phyloP scores from a whole-genome alignment of 495 filamentous ascomycete species.

The Daldinia bambusicola region DNA sequence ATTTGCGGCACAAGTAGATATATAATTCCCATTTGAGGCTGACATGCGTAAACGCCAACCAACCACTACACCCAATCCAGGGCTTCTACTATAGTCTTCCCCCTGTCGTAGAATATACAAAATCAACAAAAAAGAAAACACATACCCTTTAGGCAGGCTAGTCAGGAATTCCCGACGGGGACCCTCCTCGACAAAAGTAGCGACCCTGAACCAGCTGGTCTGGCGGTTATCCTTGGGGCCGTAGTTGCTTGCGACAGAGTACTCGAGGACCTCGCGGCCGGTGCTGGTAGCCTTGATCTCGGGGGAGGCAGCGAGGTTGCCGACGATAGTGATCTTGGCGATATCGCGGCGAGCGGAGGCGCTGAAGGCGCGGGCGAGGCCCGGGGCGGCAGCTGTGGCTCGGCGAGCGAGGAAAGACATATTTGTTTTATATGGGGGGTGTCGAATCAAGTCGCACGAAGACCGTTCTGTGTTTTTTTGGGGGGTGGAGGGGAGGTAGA shows the following conservation, averaged over 20 bases:
- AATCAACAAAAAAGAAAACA: constrained; percentile 17
- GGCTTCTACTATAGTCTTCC: not conserved
- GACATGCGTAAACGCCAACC: not conserved
- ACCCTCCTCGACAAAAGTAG: constrained; percentile 69
- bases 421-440: not conserved
- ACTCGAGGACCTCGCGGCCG: constrained; percentile 74
- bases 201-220: constrained; percentile 81
- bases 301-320: constrained; percentile 75
- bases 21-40: not conserved
- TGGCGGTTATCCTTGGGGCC: constrained; percentile 69
- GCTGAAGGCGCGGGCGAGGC: constrained; percentile 64
- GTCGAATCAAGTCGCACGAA: not conserved
- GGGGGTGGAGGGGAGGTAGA: too few species aligned
- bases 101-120: not conserved
- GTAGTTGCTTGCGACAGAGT: constrained; percentile 68
- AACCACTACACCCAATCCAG: not conserved
- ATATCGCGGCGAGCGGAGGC: constrained; percentile 66
- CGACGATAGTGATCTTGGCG: constrained; percentile 74
- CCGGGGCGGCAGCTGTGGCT: constrained; percentile 53
- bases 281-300: constrained; percentile 72
- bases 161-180: constrained; percentile 71
- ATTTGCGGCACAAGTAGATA: not conserved
- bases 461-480: not conserved
- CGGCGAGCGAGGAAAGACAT: constrained; percentile 54
- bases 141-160: constrained; percentile 82